phyloP scores from a whole-genome alignment of 768 basidiomycete genomes.

The Dentipellis fragilis region DNA sequence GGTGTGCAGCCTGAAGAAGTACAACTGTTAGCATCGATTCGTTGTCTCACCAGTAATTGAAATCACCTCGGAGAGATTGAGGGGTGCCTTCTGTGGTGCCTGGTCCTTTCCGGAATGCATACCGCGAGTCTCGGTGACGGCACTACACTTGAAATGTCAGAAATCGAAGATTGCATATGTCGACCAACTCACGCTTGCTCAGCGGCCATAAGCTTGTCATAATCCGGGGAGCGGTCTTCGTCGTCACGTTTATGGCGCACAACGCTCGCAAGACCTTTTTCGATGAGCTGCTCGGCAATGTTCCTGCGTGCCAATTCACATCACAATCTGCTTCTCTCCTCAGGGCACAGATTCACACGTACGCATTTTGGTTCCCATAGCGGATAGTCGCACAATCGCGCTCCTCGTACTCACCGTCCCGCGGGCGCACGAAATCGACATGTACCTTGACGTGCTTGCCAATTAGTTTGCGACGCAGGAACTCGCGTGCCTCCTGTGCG shows the following conservation, averaged over 20 bases:
- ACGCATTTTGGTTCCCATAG: conserved; percentile 76
- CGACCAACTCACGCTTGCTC: conserved; percentile 67
- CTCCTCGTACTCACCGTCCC: conserved; percentile 90
- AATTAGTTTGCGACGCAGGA: conserved; percentile 84
- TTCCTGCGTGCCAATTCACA: conserved; percentile 44
- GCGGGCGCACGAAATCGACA: conserved; percentile 84
- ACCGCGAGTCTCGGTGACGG: conserved; percentile 66
- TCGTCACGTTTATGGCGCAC: conserved; percentile 92
- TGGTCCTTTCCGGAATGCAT: conserved; percentile 91
- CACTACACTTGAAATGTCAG: conserved; percentile 35
- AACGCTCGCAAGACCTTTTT: conserved; percentile 84
- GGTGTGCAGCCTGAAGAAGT: conserved; percentile 42
- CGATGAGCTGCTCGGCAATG: conserved; percentile 85
- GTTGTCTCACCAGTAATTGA: neutral
- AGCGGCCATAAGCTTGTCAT: conserved; percentile 91
- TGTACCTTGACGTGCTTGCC: conserved; percentile 79
- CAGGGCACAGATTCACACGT: conserved; percentile 20
- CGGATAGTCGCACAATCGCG: conserved; percentile 87
- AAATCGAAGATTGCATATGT: neutral
- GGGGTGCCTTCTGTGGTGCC: conserved; percentile 64
- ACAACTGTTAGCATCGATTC: neutral
- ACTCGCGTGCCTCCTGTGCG: conserved; percentile 88
- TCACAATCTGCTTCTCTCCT: neutral
- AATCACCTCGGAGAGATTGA: conserved; percentile 86
- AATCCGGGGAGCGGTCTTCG: conserved; percentile 91